Conservation (phyloP, 441 rosid genomes). For the Aleurites moluccanus region DNA sequence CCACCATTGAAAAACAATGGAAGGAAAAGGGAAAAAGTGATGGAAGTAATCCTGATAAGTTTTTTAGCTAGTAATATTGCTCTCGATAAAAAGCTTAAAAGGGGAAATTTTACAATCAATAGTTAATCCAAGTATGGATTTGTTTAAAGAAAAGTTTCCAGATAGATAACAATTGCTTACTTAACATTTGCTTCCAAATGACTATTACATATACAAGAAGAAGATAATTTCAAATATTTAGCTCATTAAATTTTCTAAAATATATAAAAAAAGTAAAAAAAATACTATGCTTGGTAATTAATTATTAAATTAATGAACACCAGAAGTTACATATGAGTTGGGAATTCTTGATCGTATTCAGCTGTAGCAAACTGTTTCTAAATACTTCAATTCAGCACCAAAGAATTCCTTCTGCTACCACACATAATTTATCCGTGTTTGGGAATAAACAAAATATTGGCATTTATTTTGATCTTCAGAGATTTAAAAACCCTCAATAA, state of each 20-base stretch:
- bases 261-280: neutral
- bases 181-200: neutral
- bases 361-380: neutral
- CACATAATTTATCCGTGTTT: neutral
- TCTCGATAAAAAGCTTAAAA: neutral
- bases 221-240: neutral
- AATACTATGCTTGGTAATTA: neutral
- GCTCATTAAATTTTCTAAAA: neutral
- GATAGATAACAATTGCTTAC: neutral
- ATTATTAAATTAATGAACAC: neutral
- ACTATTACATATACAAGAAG: neutral
- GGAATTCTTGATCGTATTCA: neutral
- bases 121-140: neutral
- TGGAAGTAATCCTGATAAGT: neutral
- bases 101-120: neutral
- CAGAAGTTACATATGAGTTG: neutral
- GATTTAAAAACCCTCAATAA: neutral
- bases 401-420: neutral
- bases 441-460: neutral
- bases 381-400: neutral
- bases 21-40: neutral
- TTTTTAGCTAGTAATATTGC: neutral
- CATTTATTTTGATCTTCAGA: neutral
- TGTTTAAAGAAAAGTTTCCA: neutral
- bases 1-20: neutral